phyloP scores from a whole-genome alignment of 331 rosid species.

The Quercus phellos region DNA sequence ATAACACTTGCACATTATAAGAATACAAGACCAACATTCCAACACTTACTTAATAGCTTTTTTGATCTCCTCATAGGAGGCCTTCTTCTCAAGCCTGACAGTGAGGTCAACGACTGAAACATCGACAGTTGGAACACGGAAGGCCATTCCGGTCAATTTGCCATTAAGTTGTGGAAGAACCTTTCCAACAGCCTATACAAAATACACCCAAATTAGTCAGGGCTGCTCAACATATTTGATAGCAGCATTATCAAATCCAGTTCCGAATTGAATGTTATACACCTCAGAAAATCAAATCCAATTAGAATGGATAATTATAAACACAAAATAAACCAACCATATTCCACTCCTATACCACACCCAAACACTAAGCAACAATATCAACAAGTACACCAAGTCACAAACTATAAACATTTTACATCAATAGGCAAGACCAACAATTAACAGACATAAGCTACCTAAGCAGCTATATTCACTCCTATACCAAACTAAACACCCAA shows the following conservation, averaged over 20 bases:
- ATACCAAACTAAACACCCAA: no score
- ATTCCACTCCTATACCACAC: not conserved
- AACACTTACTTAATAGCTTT: constrained; percentile 62
- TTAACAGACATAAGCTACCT: constrained; percentile 35
- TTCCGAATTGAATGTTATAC: no score
- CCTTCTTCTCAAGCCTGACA: constrained; percentile 63
- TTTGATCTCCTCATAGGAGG: constrained; percentile 67
- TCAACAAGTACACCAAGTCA: not conserved
- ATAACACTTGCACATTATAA: not conserved
- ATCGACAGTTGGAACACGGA: constrained; percentile 81
- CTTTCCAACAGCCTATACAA: constrained; percentile 73
- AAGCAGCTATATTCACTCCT: constrained; percentile 41
- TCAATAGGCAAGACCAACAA: not conserved
- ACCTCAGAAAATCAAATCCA: not conserved
- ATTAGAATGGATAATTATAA: not conserved
- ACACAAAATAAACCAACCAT: not conserved
- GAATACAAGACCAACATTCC: not conserved
- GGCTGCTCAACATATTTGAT: not conserved
- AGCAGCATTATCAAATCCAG: not conserved
- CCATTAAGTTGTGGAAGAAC: constrained; percentile 72
- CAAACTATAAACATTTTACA: constrained; percentile 1
- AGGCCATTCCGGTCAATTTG: constrained; percentile 79
- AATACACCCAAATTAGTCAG: not conserved
- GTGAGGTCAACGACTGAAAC: constrained; percentile 93
- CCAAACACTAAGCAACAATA: not conserved